These are phyloP conservation scores for Populus hybrid DNA, from an alignment of 441 rosid species.

Conservation along the genomic window DNA sequence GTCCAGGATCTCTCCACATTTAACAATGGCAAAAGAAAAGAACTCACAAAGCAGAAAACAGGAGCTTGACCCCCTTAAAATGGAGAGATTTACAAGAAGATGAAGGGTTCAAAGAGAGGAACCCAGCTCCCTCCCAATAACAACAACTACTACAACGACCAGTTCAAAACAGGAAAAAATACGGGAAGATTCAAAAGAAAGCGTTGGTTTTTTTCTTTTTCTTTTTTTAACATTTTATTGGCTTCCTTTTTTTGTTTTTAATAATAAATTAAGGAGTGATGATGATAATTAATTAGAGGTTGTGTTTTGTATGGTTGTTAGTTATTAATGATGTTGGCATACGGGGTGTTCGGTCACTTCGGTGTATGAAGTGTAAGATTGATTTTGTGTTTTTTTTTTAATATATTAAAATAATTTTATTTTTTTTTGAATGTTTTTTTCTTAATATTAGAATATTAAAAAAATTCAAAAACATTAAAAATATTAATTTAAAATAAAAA, in stretches of 20 bases:
- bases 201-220: not conserved
- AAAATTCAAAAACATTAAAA: no score
- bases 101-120: not conserved
- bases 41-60: not conserved
- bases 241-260: not conserved
- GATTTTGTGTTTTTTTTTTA: no score
- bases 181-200: not conserved
- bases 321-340: not conserved
- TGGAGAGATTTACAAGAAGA: not conserved
- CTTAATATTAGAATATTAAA: no score
- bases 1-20: slow-evolving; percentile 67
- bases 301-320: not conserved
- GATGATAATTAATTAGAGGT: not conserved
- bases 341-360: no score
- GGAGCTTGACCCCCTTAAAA: not conserved
- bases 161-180: not conserved
- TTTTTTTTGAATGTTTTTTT: no score
- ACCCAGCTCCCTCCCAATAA: not conserved
- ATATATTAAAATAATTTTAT: no score
- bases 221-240: not conserved
- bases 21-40: not conserved
- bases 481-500: no score
- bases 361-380: no score
- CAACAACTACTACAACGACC: not conserved
- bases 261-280: not conserved